Base-by-base conservation (phyloP, 495 filamentous ascomycete species). In the Xylaria grammica region DNA sequence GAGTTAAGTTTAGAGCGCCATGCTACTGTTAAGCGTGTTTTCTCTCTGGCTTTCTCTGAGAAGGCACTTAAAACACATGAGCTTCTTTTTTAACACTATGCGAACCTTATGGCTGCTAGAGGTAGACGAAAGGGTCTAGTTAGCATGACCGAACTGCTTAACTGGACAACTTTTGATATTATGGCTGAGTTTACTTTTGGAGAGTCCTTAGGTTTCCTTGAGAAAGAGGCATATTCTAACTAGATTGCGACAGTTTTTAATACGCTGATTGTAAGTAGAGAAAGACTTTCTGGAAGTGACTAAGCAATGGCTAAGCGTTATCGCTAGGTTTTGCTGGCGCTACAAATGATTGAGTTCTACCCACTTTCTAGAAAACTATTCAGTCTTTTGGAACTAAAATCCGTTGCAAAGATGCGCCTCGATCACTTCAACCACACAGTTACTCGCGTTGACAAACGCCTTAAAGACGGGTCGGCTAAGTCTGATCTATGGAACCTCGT, bases 171-270 rank as follows among this genome's bases (percentile, higher is more conserved):
- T 0, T 84, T 84, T 51, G 81, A 83, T 55, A 71, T 83, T 15
- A 82, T 83, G 51, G 81, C 81, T 0, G 82, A 84, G 54, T 65
- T 84, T 8, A 73, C 77, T 1, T 81, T 83, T 55, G 82, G 82
- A 1, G 74, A 83, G 57, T 70, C 82, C 0, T 82, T 84, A 45
- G 72, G 72, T 9, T 77, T 79, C 34, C 70, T 84, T 6, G 53
- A 65, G n/a, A 65, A 49, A 30, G 51, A 46, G 6, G 42, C 36
- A 2, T 65, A 65, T 24, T 57, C 53, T 1, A 17, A 53, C 8
- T 65, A 44, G 62, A 20, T 65, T 50, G 24, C 60, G n/a, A 63
- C 60, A n/a, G 60, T 63, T 1, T 63, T 63, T 27, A 54, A 48
- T n/a, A 46, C 50, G 19, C 11, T 63, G 6, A 54, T 32, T 4